These are phyloP conservation scores for Talaromyces verruculosus DNA, from an alignment of 2,329 filamentous ascomycete species.

Conservation along the genomic window DNA sequence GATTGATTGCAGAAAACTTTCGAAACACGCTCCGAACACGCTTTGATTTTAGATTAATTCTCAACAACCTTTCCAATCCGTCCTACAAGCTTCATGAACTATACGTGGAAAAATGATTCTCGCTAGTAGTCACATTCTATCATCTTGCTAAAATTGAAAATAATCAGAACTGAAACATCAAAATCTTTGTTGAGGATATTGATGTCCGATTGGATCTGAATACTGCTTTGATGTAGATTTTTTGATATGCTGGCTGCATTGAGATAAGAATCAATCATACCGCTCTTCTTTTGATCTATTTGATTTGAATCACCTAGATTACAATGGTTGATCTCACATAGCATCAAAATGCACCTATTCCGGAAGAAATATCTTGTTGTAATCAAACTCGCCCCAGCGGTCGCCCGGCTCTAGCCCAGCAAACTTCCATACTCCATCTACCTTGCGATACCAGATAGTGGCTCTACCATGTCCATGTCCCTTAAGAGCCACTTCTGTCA, in stretches of 20 bases:
- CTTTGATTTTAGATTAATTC: neutral
- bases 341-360: neutral
- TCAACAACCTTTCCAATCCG: neutral
- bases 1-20: neutral
- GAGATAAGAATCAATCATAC: neutral
- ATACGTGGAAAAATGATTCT: too few species aligned
- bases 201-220: neutral
- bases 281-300: neutral
- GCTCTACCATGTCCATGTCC: conserved; percentile 6
- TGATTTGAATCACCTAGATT: neutral
- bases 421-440: conserved; percentile 8
- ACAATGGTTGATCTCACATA: neutral
- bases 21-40: neutral
- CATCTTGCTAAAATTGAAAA: neutral
- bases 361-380: neutral
- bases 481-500: neutral
- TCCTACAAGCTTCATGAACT: neutral
- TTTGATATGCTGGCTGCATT: neutral
- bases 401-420: conserved; percentile 8
- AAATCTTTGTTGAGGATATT: neutral
- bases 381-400: neutral
- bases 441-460: neutral
- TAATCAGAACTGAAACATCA: neutral
- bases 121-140: neutral
- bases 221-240: neutral